Conservation (phyloP, 2,329 filamentous ascomycete genomes). For the Microthyrium microscopicum region DNA sequence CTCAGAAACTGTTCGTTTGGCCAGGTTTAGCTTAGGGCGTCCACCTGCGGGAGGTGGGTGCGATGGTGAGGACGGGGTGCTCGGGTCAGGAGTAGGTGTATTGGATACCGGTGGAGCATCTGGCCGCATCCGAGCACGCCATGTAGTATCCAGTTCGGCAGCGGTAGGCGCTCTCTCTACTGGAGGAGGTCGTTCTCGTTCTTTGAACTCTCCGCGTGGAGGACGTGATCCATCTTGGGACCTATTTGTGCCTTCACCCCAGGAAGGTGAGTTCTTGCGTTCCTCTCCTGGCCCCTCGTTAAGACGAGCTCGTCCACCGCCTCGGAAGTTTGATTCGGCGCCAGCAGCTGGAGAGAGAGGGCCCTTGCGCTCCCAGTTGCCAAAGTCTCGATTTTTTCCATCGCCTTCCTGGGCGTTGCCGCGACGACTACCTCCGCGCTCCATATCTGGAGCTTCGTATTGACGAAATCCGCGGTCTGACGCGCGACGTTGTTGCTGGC, state of each 20-base stretch:
- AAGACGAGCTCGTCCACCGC: constrained; percentile 41
- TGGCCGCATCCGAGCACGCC: constrained; percentile 84
- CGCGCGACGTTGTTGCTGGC: constrained; percentile 35
- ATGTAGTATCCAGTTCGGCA: constrained; percentile 83
- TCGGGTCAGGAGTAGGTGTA: constrained; percentile 53
- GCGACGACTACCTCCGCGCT: constrained; percentile 54
- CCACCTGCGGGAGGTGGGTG: constrained; percentile 40
- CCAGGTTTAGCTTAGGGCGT: constrained; percentile 71
- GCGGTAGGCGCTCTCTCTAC: constrained; percentile 62
- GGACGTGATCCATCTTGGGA: constrained; percentile 65
- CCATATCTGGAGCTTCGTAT: constrained; percentile 32
- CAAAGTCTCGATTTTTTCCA: constrained; percentile 62
- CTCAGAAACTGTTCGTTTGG: constrained; percentile 83
- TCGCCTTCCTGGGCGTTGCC: constrained; percentile 47
- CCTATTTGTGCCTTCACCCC: constrained; percentile 45
- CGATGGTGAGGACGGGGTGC: constrained; percentile 59
- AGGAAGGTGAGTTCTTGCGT: constrained; percentile 45
- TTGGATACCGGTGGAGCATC: constrained; percentile 49
- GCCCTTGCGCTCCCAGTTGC: constrained; percentile 89
- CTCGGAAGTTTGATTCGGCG: constrained; percentile 23
- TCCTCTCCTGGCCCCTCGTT: constrained; percentile 38
- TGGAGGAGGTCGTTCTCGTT: constrained; percentile 48
- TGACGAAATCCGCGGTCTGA: constrained; percentile 37
- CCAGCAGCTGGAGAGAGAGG: constrained; percentile 55
- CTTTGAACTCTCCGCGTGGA: constrained; percentile 59